Evolutionary conservation across 805 yeast species (phyloP).

Genomic region (Ogataea paraovalis): DNA sequence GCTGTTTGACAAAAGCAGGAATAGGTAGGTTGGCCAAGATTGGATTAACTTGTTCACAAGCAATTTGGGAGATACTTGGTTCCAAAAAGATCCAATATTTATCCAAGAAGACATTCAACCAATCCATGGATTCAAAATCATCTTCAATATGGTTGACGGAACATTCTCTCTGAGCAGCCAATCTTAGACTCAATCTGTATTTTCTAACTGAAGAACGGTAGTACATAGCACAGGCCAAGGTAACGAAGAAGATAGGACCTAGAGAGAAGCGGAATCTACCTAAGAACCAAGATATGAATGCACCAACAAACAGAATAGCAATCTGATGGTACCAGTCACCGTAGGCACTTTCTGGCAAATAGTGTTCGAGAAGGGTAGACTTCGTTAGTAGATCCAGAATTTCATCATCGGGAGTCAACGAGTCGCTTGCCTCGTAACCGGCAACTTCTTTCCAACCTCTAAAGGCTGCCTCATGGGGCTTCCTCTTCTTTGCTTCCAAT

Average conservation of each 20-base stretch:
- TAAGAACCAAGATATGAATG: conserved; percentile 67
- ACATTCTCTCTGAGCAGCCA: conserved; percentile 80
- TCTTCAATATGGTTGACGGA: conserved; percentile 76
- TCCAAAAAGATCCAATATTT: conserved; percentile 91
- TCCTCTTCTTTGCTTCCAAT: conserved; percentile 28
- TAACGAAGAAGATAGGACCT: conserved; percentile 76
- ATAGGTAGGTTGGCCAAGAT: conserved; percentile 69
- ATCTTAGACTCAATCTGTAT: conserved; percentile 70
- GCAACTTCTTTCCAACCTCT: conserved; percentile 96
- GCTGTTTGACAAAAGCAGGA: conserved; percentile 78
- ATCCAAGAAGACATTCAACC: conserved; percentile 86
- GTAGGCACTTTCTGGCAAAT: conserved; percentile 68
- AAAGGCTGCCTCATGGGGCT: conserved; percentile 60
- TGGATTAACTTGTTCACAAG: conserved; percentile 81
- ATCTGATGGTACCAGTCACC: conserved; percentile 97
- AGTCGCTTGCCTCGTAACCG: conserved; percentile 72
- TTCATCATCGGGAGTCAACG: conserved; percentile 64
- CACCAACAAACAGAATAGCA: conserved; percentile 65
- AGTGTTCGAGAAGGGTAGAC: conserved; percentile 70
- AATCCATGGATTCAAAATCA: conserved; percentile 91
- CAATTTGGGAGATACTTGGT: conserved; percentile 83
- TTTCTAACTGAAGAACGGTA: conserved; percentile 83
- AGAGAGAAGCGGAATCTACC: conserved; percentile 76
- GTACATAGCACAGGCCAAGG: conserved; percentile 56
- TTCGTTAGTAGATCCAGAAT: conserved; percentile 63